Evolutionary conservation across 352 stramenopile species (phyloP), one percentile per base, ranked within the genome.

Genomic region (Elongisporangium undulatum): DNA sequence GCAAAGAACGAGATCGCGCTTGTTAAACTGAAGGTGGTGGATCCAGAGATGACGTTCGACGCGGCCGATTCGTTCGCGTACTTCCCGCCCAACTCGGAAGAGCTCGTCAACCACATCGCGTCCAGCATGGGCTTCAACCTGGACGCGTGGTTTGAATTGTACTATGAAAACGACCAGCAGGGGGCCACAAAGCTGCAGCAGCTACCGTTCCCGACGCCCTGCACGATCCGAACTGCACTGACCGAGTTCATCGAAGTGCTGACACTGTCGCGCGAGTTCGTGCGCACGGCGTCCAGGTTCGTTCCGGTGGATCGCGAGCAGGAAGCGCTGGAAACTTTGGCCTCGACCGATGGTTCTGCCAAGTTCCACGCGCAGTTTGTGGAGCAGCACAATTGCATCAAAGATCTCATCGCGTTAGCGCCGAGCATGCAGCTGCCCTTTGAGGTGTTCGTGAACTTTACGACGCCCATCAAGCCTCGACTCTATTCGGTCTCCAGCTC

Each of bases 401-500:
- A 82, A 1, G 86, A 96, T 50, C 61, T 98, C 48, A 61, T 98
- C 0, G 69, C 83, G 16, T 61, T 83, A 12, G 75, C 73, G 10
- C 79, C 79, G 24, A 82, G 68, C 48, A 63, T 89, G 2, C 49
- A 54, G 17, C 76, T 82, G 13, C 68, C 72, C 0, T 71, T 81
- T n/a, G 64, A 71, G 49, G 91, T 98, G 21, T 79, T 99, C 17
- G 72, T 83, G 51, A 81, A 93, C 56, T 62, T 98, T 22, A 77
- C 84, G 29, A 89, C 91, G 15, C 66, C 82, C 21, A 77, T 98
- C 24, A 86, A 96, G 59, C 92, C 95, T 9, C 79, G 95, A 1
- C 89, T 94, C 53, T 99, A 98, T 69, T 98, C 94, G 1, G 98
- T 99, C 59, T 85, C 90, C 1, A 98, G 88, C 1, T 98, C 88